These are phyloP conservation scores for Didymella pinodella DNA, from an alignment of 2,329 filamentous ascomycete species.

Conservation along the genomic window DNA sequence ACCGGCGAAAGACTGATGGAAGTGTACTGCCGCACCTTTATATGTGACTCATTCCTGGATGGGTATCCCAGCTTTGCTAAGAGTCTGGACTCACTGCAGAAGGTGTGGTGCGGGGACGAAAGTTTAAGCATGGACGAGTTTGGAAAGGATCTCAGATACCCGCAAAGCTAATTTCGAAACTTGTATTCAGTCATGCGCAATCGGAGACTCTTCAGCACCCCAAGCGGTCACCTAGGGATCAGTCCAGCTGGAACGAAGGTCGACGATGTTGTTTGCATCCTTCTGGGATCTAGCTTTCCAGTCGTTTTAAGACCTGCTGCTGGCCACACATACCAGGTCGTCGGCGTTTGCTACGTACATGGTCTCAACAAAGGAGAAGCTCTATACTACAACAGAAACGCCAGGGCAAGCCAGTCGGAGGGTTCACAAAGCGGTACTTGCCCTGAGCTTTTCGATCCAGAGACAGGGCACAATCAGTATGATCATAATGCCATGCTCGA, in stretches of 20 bases:
- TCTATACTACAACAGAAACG: background rate
- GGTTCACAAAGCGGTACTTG: background rate
- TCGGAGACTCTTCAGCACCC: background rate
- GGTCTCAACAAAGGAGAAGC: background rate
- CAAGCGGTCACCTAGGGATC: background rate
- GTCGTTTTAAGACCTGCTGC: background rate
- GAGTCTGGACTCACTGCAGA: background rate
- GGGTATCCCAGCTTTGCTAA: background rate
- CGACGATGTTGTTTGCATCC: background rate
- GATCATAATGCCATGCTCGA: background rate
- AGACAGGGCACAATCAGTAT: background rate
- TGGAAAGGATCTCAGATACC: background rate
- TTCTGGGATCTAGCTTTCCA: background rate
- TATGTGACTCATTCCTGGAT: background rate
- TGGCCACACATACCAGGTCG: background rate
- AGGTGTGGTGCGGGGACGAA: background rate
- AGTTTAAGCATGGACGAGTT: background rate
- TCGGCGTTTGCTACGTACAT: background rate
- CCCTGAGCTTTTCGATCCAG: background rate
- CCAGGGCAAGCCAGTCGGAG: too few relatives aligned
- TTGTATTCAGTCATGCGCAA: background rate
- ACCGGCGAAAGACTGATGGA: background rate
- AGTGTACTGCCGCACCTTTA: background rate
- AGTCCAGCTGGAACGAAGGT: background rate
- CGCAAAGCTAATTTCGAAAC: background rate